Evolutionary conservation across 176 grass and related monocot genomes (phyloP).

Genomic region (Leersia perrieri): DNA sequence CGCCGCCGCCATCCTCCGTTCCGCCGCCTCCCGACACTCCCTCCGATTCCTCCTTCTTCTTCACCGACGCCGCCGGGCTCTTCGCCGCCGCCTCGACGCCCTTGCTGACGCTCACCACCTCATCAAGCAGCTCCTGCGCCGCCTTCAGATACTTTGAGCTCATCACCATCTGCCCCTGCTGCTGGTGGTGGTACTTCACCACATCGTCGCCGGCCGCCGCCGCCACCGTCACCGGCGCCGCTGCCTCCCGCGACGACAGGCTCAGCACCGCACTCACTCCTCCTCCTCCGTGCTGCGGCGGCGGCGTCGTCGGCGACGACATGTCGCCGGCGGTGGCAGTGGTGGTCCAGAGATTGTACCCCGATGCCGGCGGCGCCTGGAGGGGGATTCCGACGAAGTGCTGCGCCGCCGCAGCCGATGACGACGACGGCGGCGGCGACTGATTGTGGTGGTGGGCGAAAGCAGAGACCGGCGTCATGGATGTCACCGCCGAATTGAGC

Average conservation of each 20-base stretch:
- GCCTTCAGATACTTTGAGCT: conserved; percentile 92
- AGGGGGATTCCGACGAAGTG: conserved; percentile 89
- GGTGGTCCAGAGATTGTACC: conserved; percentile 63
- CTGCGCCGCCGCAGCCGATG: conserved; percentile 46
- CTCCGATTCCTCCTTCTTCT: conserved; percentile 53
- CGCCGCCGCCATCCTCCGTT: conserved; percentile 33
- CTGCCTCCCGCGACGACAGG: conserved; percentile 74
- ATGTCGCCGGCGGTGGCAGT: conserved; percentile 25
- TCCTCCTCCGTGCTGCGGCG: not conserved
- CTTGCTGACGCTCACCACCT: conserved; percentile 87
- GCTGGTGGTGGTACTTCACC: conserved; percentile 20
- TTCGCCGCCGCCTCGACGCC: conserved; percentile 34
- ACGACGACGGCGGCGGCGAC: conserved; percentile 18
- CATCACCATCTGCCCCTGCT: conserved; percentile 70
- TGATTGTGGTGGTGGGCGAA: conserved; percentile 48
- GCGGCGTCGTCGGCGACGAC: conserved; percentile 33
- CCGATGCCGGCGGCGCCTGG: conserved; percentile 36
- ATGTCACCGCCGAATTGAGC: conserved; percentile 71
- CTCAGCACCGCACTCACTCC: conserved; percentile 69
- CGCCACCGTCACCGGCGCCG: conserved; percentile 52
- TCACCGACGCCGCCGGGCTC: conserved; percentile 15
- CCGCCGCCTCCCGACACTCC: conserved; percentile 34
- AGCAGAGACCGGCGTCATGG: conserved; percentile 56
- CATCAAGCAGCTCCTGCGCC: conserved; percentile 82
- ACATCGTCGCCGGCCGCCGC: conserved; percentile 37